These are phyloP conservation scores for Nicotiana rustica DNA, from an alignment of 305 asterid species.

Conservation along the genomic window DNA sequence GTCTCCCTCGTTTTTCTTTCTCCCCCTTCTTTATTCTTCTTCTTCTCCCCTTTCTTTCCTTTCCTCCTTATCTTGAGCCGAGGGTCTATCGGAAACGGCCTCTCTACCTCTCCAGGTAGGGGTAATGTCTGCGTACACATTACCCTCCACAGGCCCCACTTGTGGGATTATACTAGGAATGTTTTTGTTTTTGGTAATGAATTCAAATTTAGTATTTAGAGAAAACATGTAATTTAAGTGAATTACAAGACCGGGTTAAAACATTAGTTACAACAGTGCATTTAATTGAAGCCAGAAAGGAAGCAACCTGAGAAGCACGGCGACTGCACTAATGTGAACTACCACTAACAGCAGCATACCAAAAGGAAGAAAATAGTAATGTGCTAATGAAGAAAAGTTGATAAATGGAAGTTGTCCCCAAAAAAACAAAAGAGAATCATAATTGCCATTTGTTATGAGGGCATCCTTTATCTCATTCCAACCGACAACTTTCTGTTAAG, in stretches of 20 bases:
- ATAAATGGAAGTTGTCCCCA: neutral
- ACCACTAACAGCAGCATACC: neutral
- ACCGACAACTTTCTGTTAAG: neutral
- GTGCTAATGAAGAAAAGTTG: neutral
- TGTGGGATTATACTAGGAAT: too few relatives aligned
- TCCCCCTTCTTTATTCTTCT: too few relatives aligned
- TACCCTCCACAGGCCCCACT: too few relatives aligned
- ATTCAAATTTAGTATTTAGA: neutral
- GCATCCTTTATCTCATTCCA: neutral
- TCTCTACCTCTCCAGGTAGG: too few relatives aligned
- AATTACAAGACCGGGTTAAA: neutral
- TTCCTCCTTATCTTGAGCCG: too few relatives aligned
- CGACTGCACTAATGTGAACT: conserved; percentile 9
- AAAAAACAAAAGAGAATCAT: neutral
- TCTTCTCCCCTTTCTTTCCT: too few relatives aligned
- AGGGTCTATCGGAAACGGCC: too few relatives aligned
- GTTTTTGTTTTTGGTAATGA: too few relatives aligned
- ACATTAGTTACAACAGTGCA: conserved; percentile 8
- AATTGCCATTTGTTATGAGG: neutral
- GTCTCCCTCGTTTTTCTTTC: too few relatives aligned
- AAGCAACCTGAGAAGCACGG: neutral
- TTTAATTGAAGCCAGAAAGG: neutral
- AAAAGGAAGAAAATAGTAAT: neutral
- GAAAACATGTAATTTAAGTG: neutral
- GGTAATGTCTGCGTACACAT: too few relatives aligned